These are phyloP conservation scores for Podila horticola DNA, from an alignment of 192 early-diverging fungal genomes.

Conservation along the genomic window DNA sequence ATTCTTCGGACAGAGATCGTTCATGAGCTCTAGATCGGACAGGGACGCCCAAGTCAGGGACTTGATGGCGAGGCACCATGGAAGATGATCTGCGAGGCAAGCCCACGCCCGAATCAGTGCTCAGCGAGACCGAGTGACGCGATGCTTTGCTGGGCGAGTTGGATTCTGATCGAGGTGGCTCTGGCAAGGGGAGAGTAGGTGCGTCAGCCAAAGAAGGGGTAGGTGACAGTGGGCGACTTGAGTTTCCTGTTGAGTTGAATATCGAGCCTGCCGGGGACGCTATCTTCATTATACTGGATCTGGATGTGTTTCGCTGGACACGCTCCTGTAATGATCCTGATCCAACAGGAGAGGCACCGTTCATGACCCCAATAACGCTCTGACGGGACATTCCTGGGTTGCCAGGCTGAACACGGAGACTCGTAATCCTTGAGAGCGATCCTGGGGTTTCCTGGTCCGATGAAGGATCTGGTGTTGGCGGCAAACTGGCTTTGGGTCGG, in stretches of 20 bases:
- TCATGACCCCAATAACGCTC: constrained; percentile 9
- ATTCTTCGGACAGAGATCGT: constrained; percentile 38
- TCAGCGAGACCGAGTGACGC: background rate
- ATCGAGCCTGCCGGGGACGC: background rate
- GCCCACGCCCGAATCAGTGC: background rate
- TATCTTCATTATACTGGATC: constrained; percentile 11
- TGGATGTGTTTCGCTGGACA: constrained; percentile 30
- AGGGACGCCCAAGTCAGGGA: constrained; percentile 20
- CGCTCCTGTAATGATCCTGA: constrained; percentile 36
- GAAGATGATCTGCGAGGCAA: background rate
- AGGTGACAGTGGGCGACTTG: constrained; percentile 27
- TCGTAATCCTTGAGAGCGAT: constrained; percentile 29
- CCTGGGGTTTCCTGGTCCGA: background rate
- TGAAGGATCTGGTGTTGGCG: constrained; percentile 10
- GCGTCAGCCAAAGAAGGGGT: constrained; percentile 19
- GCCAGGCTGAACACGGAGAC: constrained; percentile 24
- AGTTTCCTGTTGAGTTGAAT: background rate
- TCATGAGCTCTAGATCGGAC: constrained; percentile 18
- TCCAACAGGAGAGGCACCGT: background rate
- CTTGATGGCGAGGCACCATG: constrained; percentile 20
- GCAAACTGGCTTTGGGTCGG: constrained; percentile 22
- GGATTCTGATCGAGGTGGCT: constrained; percentile 26
- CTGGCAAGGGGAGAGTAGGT: constrained; percentile 34
- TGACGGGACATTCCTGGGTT: constrained; percentile 14
- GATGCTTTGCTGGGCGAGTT: constrained; percentile 12